Evolutionary conservation across 345 rosid genomes (phyloP).

Genomic region (Linum usitatissimum): DNA sequence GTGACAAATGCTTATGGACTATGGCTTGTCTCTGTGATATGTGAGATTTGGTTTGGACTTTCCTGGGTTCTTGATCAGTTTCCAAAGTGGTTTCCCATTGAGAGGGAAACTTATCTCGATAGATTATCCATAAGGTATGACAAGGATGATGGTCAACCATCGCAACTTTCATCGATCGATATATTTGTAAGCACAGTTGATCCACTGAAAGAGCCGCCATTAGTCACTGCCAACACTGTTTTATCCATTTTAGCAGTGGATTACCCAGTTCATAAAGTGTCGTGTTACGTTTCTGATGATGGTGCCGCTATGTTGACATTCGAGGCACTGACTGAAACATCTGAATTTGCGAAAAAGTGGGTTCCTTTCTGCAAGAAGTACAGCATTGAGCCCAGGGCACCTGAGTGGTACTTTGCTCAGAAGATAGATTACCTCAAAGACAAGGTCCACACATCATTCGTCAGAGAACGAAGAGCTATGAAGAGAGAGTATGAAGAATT

Average conservation of each 20-base stretch:
- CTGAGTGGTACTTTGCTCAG: conserved; percentile 5
- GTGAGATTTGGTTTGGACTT: conserved; percentile 48
- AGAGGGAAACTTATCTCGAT: conserved; percentile 49
- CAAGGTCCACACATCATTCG: background rate
- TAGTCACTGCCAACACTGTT: conserved; percentile 1
- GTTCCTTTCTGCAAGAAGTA: conserved; percentile 1
- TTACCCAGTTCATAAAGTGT: background rate
- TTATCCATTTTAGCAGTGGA: background rate
- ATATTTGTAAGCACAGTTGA: background rate
- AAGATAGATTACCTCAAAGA: background rate
- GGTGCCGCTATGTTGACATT: conserved; percentile 1
- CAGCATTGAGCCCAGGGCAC: conserved; percentile 4
- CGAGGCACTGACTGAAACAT: conserved; percentile 5
- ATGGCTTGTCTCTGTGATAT: conserved; percentile 52
- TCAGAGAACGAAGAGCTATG: conserved; percentile 3
- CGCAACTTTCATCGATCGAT: background rate
- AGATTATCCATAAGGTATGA: conserved; percentile 41
- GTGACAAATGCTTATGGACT: conserved; percentile 39
- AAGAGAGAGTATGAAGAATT: conserved; percentile 4
- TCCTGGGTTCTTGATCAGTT: conserved; percentile 60
- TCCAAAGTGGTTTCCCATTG: conserved; percentile 49
- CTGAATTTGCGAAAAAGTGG: background rate
- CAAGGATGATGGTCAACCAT: conserved; percentile 1
- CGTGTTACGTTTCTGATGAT: conserved; percentile 3
- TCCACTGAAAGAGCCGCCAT: conserved; percentile 2